A percentile compares a stretch with the other conserved stretches of the same genome.
Evolutionary conservation across 1,139 yeast species (phyloP).

Genomic region (Sugiyamaella grinbergsii): DNA sequence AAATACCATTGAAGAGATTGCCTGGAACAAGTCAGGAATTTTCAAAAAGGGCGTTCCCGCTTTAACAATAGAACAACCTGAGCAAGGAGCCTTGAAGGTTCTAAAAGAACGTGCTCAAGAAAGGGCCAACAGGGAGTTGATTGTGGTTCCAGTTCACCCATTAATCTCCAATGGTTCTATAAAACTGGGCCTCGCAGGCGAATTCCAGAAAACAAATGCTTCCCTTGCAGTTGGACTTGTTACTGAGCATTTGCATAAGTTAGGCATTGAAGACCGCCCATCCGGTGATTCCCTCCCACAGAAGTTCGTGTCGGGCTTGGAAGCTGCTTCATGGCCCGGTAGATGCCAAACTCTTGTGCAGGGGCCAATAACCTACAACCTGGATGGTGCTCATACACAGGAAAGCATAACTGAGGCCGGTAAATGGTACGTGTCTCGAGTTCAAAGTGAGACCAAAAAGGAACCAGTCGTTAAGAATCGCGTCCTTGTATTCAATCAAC

Average conservation of each 20-base stretch:
- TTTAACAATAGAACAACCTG: slow-evolving; percentile 62
- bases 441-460: slow-evolving; percentile 33
- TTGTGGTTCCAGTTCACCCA: slow-evolving; percentile 53
- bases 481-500: slow-evolving; percentile 85
- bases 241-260: slow-evolving; percentile 56
- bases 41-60: slow-evolving; percentile 73
- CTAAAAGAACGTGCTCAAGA: slow-evolving; percentile 70
- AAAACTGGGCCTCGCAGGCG: slow-evolving; percentile 80
- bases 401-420: slow-evolving; percentile 84
- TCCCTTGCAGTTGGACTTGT: slow-evolving; percentile 82
- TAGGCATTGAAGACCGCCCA: slow-evolving; percentile 43
- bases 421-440: slow-evolving; percentile 62
- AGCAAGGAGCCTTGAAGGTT: slow-evolving; percentile 49
- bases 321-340: slow-evolving; percentile 84
- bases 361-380: slow-evolving; percentile 62
- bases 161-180: slow-evolving; percentile 40
- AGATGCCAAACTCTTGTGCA: slow-evolving; percentile 75
- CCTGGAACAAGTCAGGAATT: slow-evolving; percentile 97
- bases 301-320: slow-evolving; percentile 65
- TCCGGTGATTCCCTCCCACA: slow-evolving; percentile 49
- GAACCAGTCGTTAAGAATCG: slow-evolving; percentile 24
- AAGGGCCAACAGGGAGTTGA: slow-evolving; percentile 48
- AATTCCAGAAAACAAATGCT: slow-evolving; percentile 83
- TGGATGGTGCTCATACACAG: slow-evolving; percentile 95
- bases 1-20: slow-evolving; percentile 80